Conservation (phyloP, 1,284 basidiomycete genomes). For the Lignosus rhinocerotis region DNA sequence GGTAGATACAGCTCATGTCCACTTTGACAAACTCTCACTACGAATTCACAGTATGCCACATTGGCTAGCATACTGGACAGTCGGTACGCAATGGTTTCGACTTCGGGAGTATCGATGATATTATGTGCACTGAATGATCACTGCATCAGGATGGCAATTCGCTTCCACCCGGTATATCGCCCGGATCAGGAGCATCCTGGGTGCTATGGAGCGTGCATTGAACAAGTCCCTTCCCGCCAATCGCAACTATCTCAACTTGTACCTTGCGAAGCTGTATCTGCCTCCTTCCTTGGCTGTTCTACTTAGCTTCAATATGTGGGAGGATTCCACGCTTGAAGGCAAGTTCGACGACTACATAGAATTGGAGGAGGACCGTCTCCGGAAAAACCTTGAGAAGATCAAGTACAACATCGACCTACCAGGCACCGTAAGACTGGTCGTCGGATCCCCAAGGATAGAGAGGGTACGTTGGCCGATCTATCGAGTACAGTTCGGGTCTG, state of each 20-base stretch:
- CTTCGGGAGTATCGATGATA: too few relatives aligned
- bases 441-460: constrained; percentile 25
- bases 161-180: constrained; percentile 18
- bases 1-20: not conserved
- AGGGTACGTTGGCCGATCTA: constrained; percentile 15
- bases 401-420: constrained; percentile 29
- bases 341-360: constrained; percentile 27
- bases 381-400: constrained; percentile 11
- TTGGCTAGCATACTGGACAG: constrained; percentile 24
- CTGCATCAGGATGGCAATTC: constrained; percentile 23
- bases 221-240: too few relatives aligned
- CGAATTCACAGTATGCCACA: constrained; percentile 9
- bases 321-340: not conserved
- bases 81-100: constrained; percentile 2
- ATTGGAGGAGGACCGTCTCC: constrained; percentile 27
- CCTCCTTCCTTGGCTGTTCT: not conserved
- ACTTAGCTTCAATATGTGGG: not conserved
- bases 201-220: not conserved
- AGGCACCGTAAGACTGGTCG: constrained; percentile 27
- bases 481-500: not conserved
- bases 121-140: not conserved
- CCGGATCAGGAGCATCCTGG: not conserved
- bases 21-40: not conserved
- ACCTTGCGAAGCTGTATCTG: not conserved
- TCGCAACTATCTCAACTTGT: not conserved